phyloP scores from a whole-genome alignment of 805 yeast species.

The Zygotorulaspora sp. region DNA sequence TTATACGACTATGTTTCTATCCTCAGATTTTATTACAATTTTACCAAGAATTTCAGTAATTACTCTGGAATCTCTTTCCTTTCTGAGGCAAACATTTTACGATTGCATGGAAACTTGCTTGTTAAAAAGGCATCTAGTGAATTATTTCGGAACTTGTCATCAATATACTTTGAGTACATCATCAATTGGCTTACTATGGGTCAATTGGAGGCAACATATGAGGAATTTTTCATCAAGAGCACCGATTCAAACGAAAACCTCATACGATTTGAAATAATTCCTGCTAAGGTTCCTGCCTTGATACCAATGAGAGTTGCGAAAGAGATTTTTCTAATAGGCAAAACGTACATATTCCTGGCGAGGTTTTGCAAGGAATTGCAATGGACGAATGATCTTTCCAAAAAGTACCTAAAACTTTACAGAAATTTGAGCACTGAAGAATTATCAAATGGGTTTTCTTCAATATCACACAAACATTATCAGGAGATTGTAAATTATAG shows the following conservation, averaged over 20 bases:
- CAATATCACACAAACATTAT: conserved; percentile 43
- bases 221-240: conserved; percentile 56
- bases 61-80: conserved; percentile 49
- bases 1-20: conserved; percentile 50
- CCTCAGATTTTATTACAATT: conserved; percentile 52
- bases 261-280: conserved; percentile 14
- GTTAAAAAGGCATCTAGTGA: conserved; percentile 42
- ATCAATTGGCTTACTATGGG: conserved; percentile 70
- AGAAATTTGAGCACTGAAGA: conserved; percentile 6
- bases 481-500: conserved; percentile 50
- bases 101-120: conserved; percentile 59
- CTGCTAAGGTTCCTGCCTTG: conserved; percentile 37
- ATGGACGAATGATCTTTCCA: conserved; percentile 52
- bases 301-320: conserved; percentile 39
- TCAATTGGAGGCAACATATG: conserved; percentile 46
- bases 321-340: conserved; percentile 64
- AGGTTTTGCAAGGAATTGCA: conserved; percentile 60
- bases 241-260: conserved; percentile 1
- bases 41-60: conserved; percentile 36
- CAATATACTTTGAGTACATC: conserved; percentile 58
- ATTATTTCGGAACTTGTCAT: conserved; percentile 44
- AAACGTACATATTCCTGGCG: conserved; percentile 59
- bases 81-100: conserved; percentile 45
- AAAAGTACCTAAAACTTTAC: conserved; percentile 23
- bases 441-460: conserved; percentile 26